Evolutionary conservation across 192 early-diverging fungal species (phyloP).

Genomic region (Funneliformis geosporum): DNA sequence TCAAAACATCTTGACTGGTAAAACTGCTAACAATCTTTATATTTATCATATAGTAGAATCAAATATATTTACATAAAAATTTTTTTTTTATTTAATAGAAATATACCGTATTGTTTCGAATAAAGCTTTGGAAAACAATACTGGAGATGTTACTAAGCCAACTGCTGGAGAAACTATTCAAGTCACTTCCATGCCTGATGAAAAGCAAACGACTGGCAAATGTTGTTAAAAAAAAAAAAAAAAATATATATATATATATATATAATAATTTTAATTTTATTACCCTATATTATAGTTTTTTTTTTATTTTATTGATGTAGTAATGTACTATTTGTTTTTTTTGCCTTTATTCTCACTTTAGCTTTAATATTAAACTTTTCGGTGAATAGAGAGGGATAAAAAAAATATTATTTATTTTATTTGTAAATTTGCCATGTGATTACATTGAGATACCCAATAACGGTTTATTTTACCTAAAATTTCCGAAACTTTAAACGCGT

Average conservation of each 20-base stretch:
- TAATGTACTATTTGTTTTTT: background rate
- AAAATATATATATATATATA: no score
- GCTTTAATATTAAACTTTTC: background rate
- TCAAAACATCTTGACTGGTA: conserved; percentile 93
- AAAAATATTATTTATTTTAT: no score
- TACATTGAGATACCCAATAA: no score
- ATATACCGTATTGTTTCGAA: conserved; percentile 96
- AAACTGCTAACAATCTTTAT: conserved; percentile 11
- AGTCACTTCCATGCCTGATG: conserved; percentile 61
- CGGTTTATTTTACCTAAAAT: no score
- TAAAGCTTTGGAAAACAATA: conserved; percentile 84
- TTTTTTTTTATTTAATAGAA: conserved; percentile 50
- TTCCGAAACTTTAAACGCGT: no score
- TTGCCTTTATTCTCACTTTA: no score
- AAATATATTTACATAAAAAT: background rate
- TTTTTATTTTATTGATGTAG: background rate
- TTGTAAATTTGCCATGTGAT: no score
- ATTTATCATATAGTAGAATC: background rate
- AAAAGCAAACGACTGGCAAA: conserved; percentile 58
- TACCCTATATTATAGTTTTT: background rate
- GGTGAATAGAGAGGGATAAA: background rate
- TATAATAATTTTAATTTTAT: background rate
- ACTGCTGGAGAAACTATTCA: conserved; percentile 71
- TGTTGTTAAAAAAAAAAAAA: conserved; percentile 65
- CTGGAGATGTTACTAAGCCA: conserved; percentile 67